Evolutionary conservation across 768 basidiomycete species (phyloP).

Genomic region (Boletales sp.): DNA sequence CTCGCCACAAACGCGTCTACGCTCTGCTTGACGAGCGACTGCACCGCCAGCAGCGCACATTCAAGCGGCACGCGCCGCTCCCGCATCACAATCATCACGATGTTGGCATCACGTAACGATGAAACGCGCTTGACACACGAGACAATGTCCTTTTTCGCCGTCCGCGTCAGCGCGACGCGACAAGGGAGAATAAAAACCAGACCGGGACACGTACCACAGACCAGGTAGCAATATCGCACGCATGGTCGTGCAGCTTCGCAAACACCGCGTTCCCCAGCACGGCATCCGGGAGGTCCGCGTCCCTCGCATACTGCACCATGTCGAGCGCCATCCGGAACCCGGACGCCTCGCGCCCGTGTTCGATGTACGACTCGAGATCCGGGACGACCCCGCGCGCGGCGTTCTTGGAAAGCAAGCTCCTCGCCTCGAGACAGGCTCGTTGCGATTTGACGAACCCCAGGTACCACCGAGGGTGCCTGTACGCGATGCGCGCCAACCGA

Average conservation of each 20-base stretch:
- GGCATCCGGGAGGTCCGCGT: conserved; percentile 36
- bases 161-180: neutral
- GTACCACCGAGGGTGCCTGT: conserved; percentile 39
- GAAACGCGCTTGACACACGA: conserved; percentile 49
- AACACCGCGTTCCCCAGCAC: conserved; percentile 27
- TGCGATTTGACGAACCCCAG: conserved; percentile 39
- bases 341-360: conserved; percentile 43
- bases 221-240: conserved; percentile 49
- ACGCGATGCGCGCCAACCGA: conserved; percentile 33
- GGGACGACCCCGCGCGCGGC: conserved; percentile 25
- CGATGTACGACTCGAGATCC: conserved; percentile 46
- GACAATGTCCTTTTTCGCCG: conserved; percentile 47
- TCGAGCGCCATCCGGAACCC: conserved; percentile 49
- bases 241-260: conserved; percentile 34
- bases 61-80: conserved; percentile 45
- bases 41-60: conserved; percentile 35
- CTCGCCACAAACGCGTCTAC: conserved; percentile 26
- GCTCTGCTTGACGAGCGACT: conserved; percentile 25
- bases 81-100: conserved; percentile 48
- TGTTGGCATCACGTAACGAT: conserved; percentile 36
- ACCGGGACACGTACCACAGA: conserved; percentile 41
- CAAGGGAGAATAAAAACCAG: neutral
- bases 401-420: conserved; percentile 26
- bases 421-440: conserved; percentile 32
- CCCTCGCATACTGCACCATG: conserved; percentile 51